Base-by-base conservation (phyloP, 176 grass and related monocot species). In the Phragmites australis region DNA sequence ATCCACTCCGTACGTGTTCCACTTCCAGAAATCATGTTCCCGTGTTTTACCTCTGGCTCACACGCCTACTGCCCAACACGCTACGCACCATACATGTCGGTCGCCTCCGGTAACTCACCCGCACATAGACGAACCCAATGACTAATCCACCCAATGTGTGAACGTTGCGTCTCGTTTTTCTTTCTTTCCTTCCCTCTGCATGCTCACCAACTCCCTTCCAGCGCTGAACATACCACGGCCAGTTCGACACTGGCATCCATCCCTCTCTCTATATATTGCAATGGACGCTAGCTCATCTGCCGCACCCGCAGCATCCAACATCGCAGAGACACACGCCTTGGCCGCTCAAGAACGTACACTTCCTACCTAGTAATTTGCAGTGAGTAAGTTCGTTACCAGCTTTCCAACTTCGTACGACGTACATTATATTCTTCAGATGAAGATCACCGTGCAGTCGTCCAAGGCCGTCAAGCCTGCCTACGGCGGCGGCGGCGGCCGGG, bases 401-500 rank as follows among this genome's bases (percentile, higher is more conserved):
- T 55, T 11, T 55, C 23, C 18, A 55, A 40, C 4, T 19, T 4
- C 21, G 19, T 19, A 9, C 9, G 17, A n/a, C 31, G 42, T 68
- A 15, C 13, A n/a, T n/a, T n/a, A n/a, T n/a, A 12, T 25, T 26
- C 15, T 62, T 23, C 9, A n/a, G 11, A 82, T 82, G 79, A 82
- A 82, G 68, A 72, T 82, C 67, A 71, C 79, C 18, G 66, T 81
- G 65, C 67, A 72, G 0, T 82, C 79, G 1, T 50, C 54, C 19
- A 82, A 72, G 68, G 41, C 12, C 13, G 43, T 82, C 27, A 82
- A 72, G 79, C 79, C 79, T 1, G 53, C 8, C 0, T 72, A 72
- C 8, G 66, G 37, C 26, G 41, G 23, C 67, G 67, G n/a, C n/a
- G n/a, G n/a, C n/a, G n/a, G n/a, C n/a, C n/a, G 39, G 1, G 4